Percentiles rank a stretch among this genome's conserved stretches.
phyloP scores from a whole-genome alignment of 2,329 filamentous ascomycete species.

The Phialophora chinensis region DNA sequence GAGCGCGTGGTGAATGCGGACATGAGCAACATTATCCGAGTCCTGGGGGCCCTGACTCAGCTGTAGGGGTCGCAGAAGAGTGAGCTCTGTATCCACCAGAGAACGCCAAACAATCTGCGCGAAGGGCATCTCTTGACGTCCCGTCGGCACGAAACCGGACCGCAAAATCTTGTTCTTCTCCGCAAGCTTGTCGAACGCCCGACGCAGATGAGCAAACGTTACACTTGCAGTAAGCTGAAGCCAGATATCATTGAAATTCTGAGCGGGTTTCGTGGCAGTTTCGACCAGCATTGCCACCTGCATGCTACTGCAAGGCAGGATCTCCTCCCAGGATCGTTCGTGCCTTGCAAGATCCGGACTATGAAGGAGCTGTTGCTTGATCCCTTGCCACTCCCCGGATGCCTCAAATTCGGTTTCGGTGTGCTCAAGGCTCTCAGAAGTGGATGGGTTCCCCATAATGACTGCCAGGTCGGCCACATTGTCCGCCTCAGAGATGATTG shows the following conservation, averaged over 20 bases:
- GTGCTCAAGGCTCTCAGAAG: neutral
- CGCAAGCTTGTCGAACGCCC: conserved; percentile 59
- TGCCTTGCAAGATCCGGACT: neutral
- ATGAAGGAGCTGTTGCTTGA: conserved; percentile 10
- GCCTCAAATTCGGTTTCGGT: conserved; percentile 8
- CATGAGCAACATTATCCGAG: conserved; percentile 43
- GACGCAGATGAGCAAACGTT: conserved; percentile 49
- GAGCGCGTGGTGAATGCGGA: conserved; percentile 78
- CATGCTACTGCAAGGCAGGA: conserved; percentile 70
- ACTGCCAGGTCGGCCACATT: conserved; percentile 47
- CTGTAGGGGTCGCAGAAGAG: conserved; percentile 64
- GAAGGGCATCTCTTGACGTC: conserved; percentile 55
- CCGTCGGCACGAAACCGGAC: conserved; percentile 70
- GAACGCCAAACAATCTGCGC: conserved; percentile 69
- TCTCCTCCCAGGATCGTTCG: conserved; percentile 42
- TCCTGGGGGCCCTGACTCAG: conserved; percentile 45
- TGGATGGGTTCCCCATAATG: conserved; percentile 7
- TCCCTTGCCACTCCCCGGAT: conserved; percentile 25
- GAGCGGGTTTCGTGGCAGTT: conserved; percentile 62
- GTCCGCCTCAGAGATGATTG: conserved; percentile 66
- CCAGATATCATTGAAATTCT: conserved; percentile 81
- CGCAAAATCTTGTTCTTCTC: conserved; percentile 70
- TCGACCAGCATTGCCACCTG: conserved; percentile 83
- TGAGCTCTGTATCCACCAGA: conserved; percentile 45
- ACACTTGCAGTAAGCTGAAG: conserved; percentile 59